Evolutionary conservation across 2,329 filamentous ascomycete genomes (phyloP), one percentile per base, ranked within the genome.

Genomic region (Stagonosporopsis rhizophila): DNA sequence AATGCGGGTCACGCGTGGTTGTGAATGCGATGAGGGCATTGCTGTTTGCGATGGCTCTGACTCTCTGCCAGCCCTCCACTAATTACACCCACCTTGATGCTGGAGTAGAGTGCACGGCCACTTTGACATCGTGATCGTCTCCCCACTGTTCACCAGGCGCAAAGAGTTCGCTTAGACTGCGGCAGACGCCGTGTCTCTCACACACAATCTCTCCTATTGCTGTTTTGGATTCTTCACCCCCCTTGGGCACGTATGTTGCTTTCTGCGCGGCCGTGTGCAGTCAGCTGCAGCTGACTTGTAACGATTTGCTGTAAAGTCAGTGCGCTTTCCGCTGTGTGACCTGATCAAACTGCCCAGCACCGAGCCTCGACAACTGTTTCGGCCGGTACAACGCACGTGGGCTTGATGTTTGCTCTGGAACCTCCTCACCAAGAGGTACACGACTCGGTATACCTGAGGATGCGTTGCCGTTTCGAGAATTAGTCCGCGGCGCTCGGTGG

Each of bases 181-280:
- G 15, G 4, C 15, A 15, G 7, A 5, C 15, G 15, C 30, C 7
- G 15, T 15, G 30, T 32, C n/a, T n/a, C n/a, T n/a, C n/a, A n/a
- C n/a, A n/a, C n/a, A n/a, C n/a, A n/a, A n/a, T 25, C 23, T 25
- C 2, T 8, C 4, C 23, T 5, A 11, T 14, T 30, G 8, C 28
- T 32, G 14, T 32, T 32, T n/a, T 32, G 30, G 28, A 32, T n/a
- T 32, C 30, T 5, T 32, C 8, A 4, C 14, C 7, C 30, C 30
- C 30, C 14, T 23, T 22, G 38, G 11, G 30, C n/a, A n/a, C n/a
- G 23, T 19, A 40, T 22, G 32, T 12, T 27, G n/a, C 42, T 35
- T 37, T 17, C 7, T 52, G 49, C 50, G 52, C 52, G 52, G 52
- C 52, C 52, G 44, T 48, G 47, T 38, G 32, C 34, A 38, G 11